phyloP scores from a whole-genome alignment of 1,284 basidiomycete species.

The Trichosporon sp. region DNA sequence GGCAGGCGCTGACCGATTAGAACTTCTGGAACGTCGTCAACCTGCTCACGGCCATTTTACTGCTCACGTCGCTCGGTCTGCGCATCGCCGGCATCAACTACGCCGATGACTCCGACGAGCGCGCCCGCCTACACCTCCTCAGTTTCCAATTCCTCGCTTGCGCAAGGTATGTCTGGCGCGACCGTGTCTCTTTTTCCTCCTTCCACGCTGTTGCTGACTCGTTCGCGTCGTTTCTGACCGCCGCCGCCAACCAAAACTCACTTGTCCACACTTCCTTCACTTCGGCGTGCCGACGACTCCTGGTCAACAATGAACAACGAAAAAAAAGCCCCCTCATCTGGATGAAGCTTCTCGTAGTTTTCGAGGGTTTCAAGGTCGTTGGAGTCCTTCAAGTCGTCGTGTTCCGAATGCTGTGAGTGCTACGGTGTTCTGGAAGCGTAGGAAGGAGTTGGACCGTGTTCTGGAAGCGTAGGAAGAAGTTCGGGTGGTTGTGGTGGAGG shows the following conservation, averaged over 20 bases:
- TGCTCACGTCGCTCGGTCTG: conserved; percentile 67
- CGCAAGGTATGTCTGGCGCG: too few relatives aligned
- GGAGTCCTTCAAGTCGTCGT: conserved; percentile 51
- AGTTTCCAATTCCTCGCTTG: conserved; percentile 85
- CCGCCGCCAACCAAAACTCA: too few relatives aligned
- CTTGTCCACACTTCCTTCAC: too few relatives aligned
- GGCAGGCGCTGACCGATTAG: not conserved
- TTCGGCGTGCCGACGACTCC: too few relatives aligned
- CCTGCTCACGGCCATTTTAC: conserved; percentile 65
- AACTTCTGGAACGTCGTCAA: conserved; percentile 73
- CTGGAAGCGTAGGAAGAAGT: too few relatives aligned
- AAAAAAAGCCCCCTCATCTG: conserved; percentile 84
- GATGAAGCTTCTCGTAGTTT: conserved; percentile 60
- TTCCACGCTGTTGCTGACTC: too few relatives aligned
- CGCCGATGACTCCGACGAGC: conserved; percentile 49
- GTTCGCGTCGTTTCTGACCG: too few relatives aligned
- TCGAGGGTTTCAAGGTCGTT: conserved; percentile 60
- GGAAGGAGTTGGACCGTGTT: too few relatives aligned
- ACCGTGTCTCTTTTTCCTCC: too few relatives aligned
- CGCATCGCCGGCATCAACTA: conserved; percentile 62
- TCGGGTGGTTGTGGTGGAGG: too few relatives aligned
- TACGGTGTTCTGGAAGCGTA: too few relatives aligned
- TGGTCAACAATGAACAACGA: too few relatives aligned
- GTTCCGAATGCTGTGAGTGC: conserved; percentile 67
- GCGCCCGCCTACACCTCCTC: conserved; percentile 54